These are phyloP conservation scores for Globisporangium solare DNA, from an alignment of 352 stramenopile genomes.

Conservation along the genomic window DNA sequence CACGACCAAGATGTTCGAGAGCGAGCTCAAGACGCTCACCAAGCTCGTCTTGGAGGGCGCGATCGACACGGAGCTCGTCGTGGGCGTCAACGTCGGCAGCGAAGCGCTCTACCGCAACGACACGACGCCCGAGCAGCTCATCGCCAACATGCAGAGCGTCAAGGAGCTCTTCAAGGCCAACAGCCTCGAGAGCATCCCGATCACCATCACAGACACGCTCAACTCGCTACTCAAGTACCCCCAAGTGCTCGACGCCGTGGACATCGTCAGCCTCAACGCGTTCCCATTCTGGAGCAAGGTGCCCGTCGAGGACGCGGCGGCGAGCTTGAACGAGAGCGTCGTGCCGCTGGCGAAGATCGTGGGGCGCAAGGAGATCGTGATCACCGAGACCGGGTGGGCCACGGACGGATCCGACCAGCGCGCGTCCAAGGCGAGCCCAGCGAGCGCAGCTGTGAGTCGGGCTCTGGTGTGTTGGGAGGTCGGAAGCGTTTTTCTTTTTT, in stretches of 20 bases:
- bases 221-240: constrained; percentile 49
- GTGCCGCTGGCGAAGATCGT: constrained; percentile 22
- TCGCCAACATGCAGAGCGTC: constrained; percentile 53
- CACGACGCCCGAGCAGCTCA: constrained; percentile 31
- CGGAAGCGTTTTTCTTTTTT: too few species aligned
- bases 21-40: constrained; percentile 34
- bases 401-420: constrained; percentile 25
- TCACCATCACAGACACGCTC: constrained; percentile 62
- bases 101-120: constrained; percentile 66
- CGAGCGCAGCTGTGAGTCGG: constrained; percentile 23
- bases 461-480: background rate
- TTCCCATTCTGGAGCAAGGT: constrained; percentile 71
- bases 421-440: constrained; percentile 29
- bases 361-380: constrained; percentile 53
- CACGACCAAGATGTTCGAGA: constrained; percentile 30
- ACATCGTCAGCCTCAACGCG: constrained; percentile 57
- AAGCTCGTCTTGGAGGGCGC: constrained; percentile 26
- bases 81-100: constrained; percentile 62
- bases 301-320: constrained; percentile 26
- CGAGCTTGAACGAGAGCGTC: constrained; percentile 45
- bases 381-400: constrained; percentile 69
- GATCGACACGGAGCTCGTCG: constrained; percentile 24
- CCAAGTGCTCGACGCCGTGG: constrained; percentile 47
- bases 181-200: constrained; percentile 28
- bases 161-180: constrained; percentile 32